Base-by-base conservation (phyloP, 1,284 basidiomycete genomes). In the Pseudozyma thailandica region DNA sequence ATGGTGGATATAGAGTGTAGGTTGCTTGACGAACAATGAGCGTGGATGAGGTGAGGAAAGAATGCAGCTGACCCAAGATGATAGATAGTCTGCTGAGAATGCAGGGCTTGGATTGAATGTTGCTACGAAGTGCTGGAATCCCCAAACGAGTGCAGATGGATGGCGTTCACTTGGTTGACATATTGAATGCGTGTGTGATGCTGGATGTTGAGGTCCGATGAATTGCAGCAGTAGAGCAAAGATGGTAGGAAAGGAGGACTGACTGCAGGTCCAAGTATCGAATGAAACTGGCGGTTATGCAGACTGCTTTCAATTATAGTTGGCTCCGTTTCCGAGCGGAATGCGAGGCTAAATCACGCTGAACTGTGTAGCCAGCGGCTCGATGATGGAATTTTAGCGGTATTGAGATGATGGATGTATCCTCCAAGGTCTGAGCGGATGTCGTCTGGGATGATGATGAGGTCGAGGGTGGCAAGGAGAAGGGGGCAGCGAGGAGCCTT, bases 1-100 rank as follows among this genome's bases (percentile, higher is more conserved):
- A 78, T 78, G 49, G 6, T 9, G 13, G 25, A 18, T 28, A 7
- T 26, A 13, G 25, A 31, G 31, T 41, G 8, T 41, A 27, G 5
- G 42, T 15, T 28, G 2, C 10, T 30, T 2, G 33, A 26, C 4
- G 9, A 10, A 39, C 16, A n/a, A 38, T 4, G 33, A 38, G 12
- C 20, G 21, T 9, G 13, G 8, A 25, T 38, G 12, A 7, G n/a
- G 35, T 10, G 41, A 25, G 39, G 42, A 46, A 35, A 23, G 13
- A 20, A 30, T 16, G 46, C 33, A n/a, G 21, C 33, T 25, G 30
- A 35, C n/a, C n/a, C n/a, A n/a, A n/a, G n/a, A n/a, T n/a, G n/a
- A n/a, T n/a, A n/a, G n/a, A n/a, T n/a, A n/a, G 8, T 35, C 5
- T 35, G 33, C 33, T 16, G 33, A 9, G 33, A n/a, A 35, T 26